These are phyloP conservation scores for Rhododendron ferrugineum DNA, from an alignment of 148 eudicot species.

Conservation along the genomic window DNA sequence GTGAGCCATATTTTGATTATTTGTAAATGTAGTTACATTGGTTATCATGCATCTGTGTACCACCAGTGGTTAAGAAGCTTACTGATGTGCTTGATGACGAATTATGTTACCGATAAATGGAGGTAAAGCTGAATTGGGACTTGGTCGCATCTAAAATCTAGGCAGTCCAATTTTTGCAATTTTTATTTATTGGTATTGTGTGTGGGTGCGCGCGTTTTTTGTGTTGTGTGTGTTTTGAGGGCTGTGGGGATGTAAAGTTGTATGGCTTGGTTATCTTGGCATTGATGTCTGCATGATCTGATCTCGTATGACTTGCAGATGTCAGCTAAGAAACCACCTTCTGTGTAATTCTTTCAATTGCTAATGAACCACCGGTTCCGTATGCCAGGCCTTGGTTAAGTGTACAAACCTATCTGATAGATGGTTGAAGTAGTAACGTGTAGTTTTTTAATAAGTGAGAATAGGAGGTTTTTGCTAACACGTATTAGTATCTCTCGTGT, in stretches of 20 bases:
- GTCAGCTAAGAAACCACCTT: background rate
- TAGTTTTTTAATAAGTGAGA: background rate
- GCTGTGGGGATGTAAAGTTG: constrained; percentile 1
- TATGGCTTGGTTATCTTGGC: background rate
- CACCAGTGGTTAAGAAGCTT: background rate
- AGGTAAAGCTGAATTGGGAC: background rate
- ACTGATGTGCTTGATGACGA: background rate
- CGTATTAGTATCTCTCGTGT: background rate
- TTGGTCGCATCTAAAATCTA: background rate
- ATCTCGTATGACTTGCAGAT: background rate
- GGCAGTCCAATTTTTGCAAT: background rate
- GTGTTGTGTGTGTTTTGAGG: background rate
- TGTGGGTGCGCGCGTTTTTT: background rate
- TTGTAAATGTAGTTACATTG: background rate
- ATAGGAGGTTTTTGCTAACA: background rate
- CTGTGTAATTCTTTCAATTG: background rate
- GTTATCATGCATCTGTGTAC: background rate
- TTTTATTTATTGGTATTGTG: background rate
- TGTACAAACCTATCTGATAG: background rate
- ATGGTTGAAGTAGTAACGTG: background rate
- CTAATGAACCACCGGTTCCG: background rate
- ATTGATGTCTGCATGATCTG: background rate
- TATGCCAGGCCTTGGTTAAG: background rate
- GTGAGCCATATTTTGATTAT: constrained; percentile 28
- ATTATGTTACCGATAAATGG: background rate